Percentiles rank a stretch among this genome's conserved stretches.
Conservation (phyloP, 441 rosid species). For the Populus tomentosa region DNA sequence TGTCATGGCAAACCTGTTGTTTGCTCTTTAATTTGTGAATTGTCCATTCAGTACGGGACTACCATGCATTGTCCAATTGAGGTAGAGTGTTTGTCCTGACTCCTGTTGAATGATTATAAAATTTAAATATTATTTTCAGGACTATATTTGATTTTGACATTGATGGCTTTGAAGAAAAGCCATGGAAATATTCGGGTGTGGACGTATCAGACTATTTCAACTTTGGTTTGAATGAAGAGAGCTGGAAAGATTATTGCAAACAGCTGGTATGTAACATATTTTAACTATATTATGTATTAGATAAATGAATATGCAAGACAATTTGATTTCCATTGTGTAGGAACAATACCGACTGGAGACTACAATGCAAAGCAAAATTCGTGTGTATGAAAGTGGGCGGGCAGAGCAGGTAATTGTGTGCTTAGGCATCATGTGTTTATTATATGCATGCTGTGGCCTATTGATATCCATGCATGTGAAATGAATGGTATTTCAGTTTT, state of each 20-base stretch:
- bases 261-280: constrained; percentile 65
- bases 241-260: constrained; percentile 97
- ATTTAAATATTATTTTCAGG: constrained; percentile 42
- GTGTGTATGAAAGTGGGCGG: constrained; percentile 94
- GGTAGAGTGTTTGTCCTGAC: constrained; percentile 4
- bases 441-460: not conserved
- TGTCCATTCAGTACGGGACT: not conserved
- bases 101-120: constrained; percentile 10
- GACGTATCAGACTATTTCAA: constrained; percentile 86
- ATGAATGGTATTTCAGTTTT: not conserved
- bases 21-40: not conserved
- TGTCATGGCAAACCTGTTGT: not conserved
- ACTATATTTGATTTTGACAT: constrained; percentile 90
- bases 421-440: constrained; percentile 7
- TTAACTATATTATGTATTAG: constrained; percentile 9
- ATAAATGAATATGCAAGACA: constrained; percentile 22
- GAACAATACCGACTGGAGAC: constrained; percentile 85
- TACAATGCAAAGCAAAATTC: constrained; percentile 98
- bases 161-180: constrained; percentile 92
- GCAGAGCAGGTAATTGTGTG: constrained; percentile 68
- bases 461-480: not conserved
- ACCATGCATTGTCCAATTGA: not conserved
- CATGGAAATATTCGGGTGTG: constrained; percentile 84
- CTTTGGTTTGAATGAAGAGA: constrained; percentile 90
- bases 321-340: constrained; percentile 36